Conservation (phyloP, 2,329 filamentous ascomycete species). For the Dothidotthia symphoricarpi region DNA sequence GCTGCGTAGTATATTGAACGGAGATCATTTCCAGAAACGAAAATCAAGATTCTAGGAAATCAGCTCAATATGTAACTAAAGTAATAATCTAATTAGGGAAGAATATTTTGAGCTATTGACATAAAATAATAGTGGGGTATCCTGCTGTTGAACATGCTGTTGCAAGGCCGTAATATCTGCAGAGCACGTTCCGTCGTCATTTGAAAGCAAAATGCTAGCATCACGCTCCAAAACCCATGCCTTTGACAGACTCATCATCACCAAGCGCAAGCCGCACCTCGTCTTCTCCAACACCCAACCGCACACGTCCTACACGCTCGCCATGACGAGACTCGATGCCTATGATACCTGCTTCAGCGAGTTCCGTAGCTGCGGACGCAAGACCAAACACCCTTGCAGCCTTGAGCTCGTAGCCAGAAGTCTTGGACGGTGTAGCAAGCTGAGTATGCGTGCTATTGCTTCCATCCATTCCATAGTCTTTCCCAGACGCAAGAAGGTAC, state of each 20-base stretch:
- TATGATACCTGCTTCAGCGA: slow-evolving; percentile 84
- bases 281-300: slow-evolving; percentile 83
- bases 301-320: slow-evolving; percentile 82
- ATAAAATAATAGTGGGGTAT: no score
- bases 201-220: slow-evolving; percentile 1
- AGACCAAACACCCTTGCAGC: slow-evolving; percentile 55
- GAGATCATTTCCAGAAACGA: no score
- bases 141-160: no score
- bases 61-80: no score
- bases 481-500: slow-evolving; percentile 53
- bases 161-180: no score
- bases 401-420: slow-evolving; percentile 31
- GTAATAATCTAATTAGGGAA: no score
- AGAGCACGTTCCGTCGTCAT: no score
- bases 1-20: no score
- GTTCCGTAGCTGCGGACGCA: slow-evolving; percentile 72
- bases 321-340: slow-evolving; percentile 75
- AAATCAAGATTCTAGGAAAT: no score
- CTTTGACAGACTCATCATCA: slow-evolving; percentile 83
- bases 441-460: slow-evolving; percentile 8
- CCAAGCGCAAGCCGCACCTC: slow-evolving; percentile 85
- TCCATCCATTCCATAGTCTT: slow-evolving; percentile 25
- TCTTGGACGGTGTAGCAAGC: slow-evolving; percentile 16
- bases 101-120: no score
- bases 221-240: slow-evolving; percentile 56